Evolutionary conservation across 208 protist species (phyloP).

Genomic region (Ichthyophonus hoferi): DNA sequence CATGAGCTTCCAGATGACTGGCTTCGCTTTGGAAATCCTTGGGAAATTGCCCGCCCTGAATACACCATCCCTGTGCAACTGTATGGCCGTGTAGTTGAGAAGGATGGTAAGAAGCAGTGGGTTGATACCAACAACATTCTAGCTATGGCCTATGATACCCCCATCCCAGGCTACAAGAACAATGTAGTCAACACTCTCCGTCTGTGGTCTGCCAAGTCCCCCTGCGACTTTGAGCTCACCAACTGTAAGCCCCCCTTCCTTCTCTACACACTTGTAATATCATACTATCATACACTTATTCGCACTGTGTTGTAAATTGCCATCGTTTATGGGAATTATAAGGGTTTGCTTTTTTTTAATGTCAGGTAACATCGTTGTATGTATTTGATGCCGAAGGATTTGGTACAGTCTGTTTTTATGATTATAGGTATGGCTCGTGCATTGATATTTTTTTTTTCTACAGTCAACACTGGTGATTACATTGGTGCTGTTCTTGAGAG

Average conservation of each 20-base stretch:
- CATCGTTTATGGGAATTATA: too few species aligned
- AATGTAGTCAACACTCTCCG: conserved; percentile 60
- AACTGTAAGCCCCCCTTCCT: conserved; percentile 15
- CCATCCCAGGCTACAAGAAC: conserved; percentile 63
- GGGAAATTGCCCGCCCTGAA: conserved; percentile 46
- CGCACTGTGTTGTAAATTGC: too few species aligned
- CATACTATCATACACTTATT: too few species aligned
- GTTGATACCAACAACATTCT: conserved; percentile 55
- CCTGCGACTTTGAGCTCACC: conserved; percentile 46
- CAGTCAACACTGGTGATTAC: conserved; percentile 72
- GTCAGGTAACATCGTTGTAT: too few species aligned
- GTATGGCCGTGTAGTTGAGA: conserved; percentile 13
- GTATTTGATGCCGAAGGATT: too few species aligned
- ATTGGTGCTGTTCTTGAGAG: conserved; percentile 56
- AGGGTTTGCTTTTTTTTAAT: too few species aligned
- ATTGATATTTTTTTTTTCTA: not conserved
- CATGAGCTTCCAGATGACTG: conserved; percentile 67
- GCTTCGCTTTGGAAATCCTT: conserved; percentile 55
- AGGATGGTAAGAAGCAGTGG: conserved; percentile 53
- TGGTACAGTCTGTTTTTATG: too few species aligned
- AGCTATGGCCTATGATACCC: conserved; percentile 69
- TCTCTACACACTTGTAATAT: not conserved
- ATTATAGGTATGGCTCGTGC: too few species aligned
- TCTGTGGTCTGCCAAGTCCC: conserved; percentile 55
- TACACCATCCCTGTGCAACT: conserved; percentile 31